Evolutionary conservation across 2,329 filamentous ascomycete genomes (phyloP).

Genomic region (Elsinoe batatas): DNA sequence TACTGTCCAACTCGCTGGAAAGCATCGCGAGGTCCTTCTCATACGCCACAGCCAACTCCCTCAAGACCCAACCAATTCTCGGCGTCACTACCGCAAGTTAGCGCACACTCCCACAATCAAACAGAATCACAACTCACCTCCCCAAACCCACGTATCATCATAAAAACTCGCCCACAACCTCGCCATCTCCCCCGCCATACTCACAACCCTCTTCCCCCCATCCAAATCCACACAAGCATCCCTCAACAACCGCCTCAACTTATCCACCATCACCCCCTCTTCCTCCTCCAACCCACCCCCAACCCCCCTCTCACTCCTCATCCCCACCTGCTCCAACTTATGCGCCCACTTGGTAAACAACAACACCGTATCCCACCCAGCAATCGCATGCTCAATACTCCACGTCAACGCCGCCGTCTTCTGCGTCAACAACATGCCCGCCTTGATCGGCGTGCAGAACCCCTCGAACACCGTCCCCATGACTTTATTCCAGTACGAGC

Average conservation of each 20-base stretch:
- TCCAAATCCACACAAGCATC: constrained; percentile 33
- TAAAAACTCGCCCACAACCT: constrained; percentile 12
- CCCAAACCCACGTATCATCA: constrained; percentile 14
- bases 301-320: not conserved
- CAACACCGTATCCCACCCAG: constrained; percentile 12
- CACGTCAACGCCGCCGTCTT: constrained; percentile 25
- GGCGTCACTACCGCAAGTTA: constrained; percentile 1
- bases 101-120: not conserved
- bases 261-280: constrained; percentile 2
- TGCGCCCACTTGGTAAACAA: constrained; percentile 13
- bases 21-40: constrained; percentile 5
- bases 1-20: not conserved
- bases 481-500: constrained; percentile 22
- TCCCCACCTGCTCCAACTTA: not conserved
- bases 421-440: constrained; percentile 20
- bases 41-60: constrained; percentile 7
- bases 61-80: constrained; percentile 11
- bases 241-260: constrained; percentile 7
- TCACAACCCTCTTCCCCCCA: constrained; percentile 26
- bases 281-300: constrained; percentile 3
- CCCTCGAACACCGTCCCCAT: constrained; percentile 24
- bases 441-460: constrained; percentile 22
- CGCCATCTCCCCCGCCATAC: constrained; percentile 11
- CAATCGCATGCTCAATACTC: constrained; percentile 21
- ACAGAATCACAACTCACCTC: not conserved